Base-by-base conservation (phyloP, 768 basidiomycete species). In the Dioszegia hungarica region DNA sequence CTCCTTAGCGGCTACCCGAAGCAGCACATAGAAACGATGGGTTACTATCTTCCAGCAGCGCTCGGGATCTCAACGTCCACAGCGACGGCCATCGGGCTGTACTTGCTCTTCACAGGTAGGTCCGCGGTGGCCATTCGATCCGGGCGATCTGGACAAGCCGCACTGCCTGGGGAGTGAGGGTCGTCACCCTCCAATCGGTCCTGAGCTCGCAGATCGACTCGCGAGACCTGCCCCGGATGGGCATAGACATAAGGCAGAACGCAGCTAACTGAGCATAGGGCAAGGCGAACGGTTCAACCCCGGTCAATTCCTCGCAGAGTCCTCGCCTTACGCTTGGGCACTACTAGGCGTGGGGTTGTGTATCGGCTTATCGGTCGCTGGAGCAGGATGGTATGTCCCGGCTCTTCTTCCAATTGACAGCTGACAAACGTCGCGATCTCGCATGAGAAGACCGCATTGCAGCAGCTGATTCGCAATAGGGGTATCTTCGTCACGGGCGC, bases 401-500 rank as follows among this genome's bases (percentile, higher is more conserved):
- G 27, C 27, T 46, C 27, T 31, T 15, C 1, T 10, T 25, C 29
- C 25, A 27, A 11, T 37, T n/a, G 9, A 20, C 22, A 52, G 57
- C 34, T 51, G 19, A 58, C 43, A 14, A 33, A n/a, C n/a, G n/a
- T n/a, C n/a, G n/a, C n/a, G n/a, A n/a, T n/a, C n/a, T n/a, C n/a
- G n/a, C n/a, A n/a, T n/a, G n/a, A n/a, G n/a, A n/a, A n/a, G n/a
- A n/a, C n/a, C n/a, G n/a, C n/a, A n/a, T n/a, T n/a, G n/a, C n/a
- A n/a, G n/a, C n/a, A n/a, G n/a, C n/a, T n/a, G n/a, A n/a, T n/a
- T n/a, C n/a, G n/a, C n/a, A 3, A 19, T 55, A 98, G 94, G 94
- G 94, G 94, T 48, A 98, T 99, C 74, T 91, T 94, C 80, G 79
- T 98, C 54, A 98, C 95, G 0, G 95, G 95, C 53, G 79, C 93